Evolutionary conservation across 306 rosid species (phyloP).

Genomic region (Macrotyloma uniflorum): DNA sequence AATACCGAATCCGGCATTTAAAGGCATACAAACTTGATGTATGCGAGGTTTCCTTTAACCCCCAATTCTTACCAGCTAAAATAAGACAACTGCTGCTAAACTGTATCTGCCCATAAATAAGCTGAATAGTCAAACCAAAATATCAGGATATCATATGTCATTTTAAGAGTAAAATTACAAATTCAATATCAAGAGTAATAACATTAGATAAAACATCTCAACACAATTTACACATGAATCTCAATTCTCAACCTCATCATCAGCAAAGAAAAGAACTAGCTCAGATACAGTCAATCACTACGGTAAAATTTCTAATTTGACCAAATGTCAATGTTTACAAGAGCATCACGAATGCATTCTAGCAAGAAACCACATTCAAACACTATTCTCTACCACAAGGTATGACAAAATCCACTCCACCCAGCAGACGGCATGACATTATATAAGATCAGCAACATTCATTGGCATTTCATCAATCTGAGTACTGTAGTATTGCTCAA

Average conservation of each 20-base stretch:
- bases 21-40: background rate
- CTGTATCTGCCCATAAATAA: background rate
- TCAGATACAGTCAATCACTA: conserved; percentile 10
- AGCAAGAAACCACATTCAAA: conserved; percentile 32
- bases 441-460: conserved; percentile 97
- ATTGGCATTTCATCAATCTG: conserved; percentile 99
- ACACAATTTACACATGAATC: conserved; percentile 45
- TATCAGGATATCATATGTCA: conserved; percentile 15
- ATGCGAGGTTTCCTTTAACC: background rate
- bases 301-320: conserved; percentile 19
- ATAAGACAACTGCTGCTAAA: background rate
- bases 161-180: conserved; percentile 34
- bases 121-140: conserved; percentile 8
- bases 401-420: conserved; percentile 44
- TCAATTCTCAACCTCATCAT: conserved; percentile 35
- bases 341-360: conserved; percentile 15
- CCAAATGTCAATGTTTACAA: conserved; percentile 29
- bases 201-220: conserved; percentile 33
- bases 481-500: conserved; percentile 95
- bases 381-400: conserved; percentile 31
- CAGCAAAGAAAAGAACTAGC: conserved; percentile 16
- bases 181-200: conserved; percentile 8
- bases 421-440: conserved; percentile 28
- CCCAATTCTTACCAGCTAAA: background rate
- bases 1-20: too few species aligned